Evolutionary conservation across 805 yeast species (phyloP), one percentile per base, ranked within the genome.

Genomic region (Saccharomycopsis fermentans): DNA sequence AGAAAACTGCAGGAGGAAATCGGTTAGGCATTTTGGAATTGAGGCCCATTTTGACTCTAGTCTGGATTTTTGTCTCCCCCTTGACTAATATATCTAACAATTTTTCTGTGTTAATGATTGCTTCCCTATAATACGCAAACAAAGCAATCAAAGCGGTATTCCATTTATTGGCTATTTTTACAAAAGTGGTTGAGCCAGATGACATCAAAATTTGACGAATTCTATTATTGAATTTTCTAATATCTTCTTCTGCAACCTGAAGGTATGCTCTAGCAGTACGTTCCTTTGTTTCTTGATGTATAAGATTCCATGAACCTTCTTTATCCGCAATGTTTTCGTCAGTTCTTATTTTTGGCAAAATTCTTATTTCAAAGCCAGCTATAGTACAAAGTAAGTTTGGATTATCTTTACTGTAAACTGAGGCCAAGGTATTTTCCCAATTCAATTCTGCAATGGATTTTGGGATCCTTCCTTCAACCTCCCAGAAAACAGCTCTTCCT

Each of bases 11-110:
- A 0, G 99, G 99, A 2, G 99, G 99, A 73, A 94, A 94, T 58
- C 99, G 77, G 0, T 97, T 84, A 0, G 99, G 99, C 99, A 94
- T 94, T 71, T 94, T 94, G 14, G 98, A 92, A 66, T 94, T 94
- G 61, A 94, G 77, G 0, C 99, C 99, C 74, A 92, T 80, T 68
- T 94, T 94, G 19, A 94, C 96, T 63, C 96, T 78, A 57, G 91
- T 94, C 71, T 94, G 99, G 52, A 94, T 86, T 67, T 87, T 85
- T 0, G 97, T 91, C 67, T 94, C 99, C 64, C 95, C 82, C 66
- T 87, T 89, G 11, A 94, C 99, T 53, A 94, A 74, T 3, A 83
- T 75, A 68, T 91, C 97, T 11, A 94, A 74, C 36, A 94, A 73
- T 4, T 85, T 67, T 56, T 85, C 89, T 0, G 99, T 90, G 0